Conservation (phyloP, 208 protist species). For the Herpetomonas samuelpessoai region DNA sequence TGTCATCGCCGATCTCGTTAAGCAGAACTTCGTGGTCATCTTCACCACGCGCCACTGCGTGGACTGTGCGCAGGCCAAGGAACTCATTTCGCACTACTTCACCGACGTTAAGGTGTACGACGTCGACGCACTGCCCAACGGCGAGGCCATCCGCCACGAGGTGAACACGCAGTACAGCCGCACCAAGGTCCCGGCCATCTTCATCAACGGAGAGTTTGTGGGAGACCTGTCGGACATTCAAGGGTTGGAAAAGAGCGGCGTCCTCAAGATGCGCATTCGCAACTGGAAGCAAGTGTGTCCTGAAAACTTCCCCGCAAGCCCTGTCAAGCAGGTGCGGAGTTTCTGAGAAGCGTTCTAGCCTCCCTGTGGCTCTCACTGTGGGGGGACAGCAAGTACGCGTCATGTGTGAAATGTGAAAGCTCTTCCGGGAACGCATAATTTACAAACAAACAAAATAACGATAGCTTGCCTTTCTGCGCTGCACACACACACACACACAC, state of each 20-base stretch:
- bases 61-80: constrained; percentile 27
- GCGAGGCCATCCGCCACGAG: constrained; percentile 24
- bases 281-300: neutral
- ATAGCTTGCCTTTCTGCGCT: too few relatives aligned
- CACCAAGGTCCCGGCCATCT: constrained; percentile 33
- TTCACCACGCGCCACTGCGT: constrained; percentile 25
- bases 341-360: neutral
- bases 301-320: neutral
- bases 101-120: constrained; percentile 25
- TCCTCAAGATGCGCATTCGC: constrained; percentile 10
- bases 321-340: neutral
- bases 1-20: neutral
- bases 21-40: constrained; percentile 24
- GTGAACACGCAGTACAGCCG: constrained; percentile 13
- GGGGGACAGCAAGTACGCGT: neutral
- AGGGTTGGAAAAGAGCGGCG: constrained; percentile 17
- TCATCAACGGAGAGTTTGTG: constrained; percentile 39
- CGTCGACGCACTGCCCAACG: constrained; percentile 16
- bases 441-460: too few relatives aligned
- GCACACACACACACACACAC: neutral
- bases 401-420: too few relatives aligned
- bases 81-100: constrained; percentile 17
- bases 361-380: too few relatives aligned
- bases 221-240: constrained; percentile 27
- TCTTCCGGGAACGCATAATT: too few relatives aligned